A percentile compares a stretch with the other conserved stretches of the same genome.
Conservation (phyloP, 169 alveolate species). For the Eimeria brunetti region DNA sequence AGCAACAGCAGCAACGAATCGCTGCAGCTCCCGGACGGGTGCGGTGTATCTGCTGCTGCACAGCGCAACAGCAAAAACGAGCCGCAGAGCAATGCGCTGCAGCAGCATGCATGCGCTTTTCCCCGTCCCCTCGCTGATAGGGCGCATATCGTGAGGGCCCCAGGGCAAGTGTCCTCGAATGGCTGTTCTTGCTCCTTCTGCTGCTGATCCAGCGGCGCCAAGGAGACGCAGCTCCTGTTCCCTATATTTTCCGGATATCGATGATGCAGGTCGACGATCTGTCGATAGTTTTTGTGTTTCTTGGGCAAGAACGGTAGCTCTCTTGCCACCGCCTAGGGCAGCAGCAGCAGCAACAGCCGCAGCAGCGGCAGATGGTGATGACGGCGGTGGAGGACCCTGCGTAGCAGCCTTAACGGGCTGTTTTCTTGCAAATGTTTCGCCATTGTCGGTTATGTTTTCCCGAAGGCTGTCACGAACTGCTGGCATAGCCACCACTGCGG, state of each 20-base stretch:
- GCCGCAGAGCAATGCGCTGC: slow-evolving; percentile 68
- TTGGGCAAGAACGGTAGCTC: neutral
- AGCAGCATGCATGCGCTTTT: slow-evolving; percentile 61
- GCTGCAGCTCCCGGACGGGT: slow-evolving; percentile 61
- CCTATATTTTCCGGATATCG: neutral
- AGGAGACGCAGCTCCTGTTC: neutral
- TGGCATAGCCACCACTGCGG: neutral
- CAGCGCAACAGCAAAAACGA: slow-evolving; percentile 48
- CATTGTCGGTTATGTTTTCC: neutral
- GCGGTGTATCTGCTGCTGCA: slow-evolving; percentile 64
- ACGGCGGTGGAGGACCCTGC: neutral
- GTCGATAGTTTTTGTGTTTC: neutral
- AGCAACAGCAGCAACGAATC: slow-evolving; percentile 71
- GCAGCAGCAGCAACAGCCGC: slow-evolving; percentile 4
- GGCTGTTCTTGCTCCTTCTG: neutral
- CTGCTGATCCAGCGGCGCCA: neutral
- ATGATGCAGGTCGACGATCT: neutral
- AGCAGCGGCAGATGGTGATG: neutral
- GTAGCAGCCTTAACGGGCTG: neutral
- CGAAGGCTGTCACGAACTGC: neutral
- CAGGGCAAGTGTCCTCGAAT: neutral
- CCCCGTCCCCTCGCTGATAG: slow-evolving; percentile 51
- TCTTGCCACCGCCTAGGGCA: neutral
- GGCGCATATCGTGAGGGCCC: slow-evolving; percentile 41
- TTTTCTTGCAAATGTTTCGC: neutral